Conservation (phyloP, 371 early-diverging fungal species). For the Rhizomucor miehei region DNA sequence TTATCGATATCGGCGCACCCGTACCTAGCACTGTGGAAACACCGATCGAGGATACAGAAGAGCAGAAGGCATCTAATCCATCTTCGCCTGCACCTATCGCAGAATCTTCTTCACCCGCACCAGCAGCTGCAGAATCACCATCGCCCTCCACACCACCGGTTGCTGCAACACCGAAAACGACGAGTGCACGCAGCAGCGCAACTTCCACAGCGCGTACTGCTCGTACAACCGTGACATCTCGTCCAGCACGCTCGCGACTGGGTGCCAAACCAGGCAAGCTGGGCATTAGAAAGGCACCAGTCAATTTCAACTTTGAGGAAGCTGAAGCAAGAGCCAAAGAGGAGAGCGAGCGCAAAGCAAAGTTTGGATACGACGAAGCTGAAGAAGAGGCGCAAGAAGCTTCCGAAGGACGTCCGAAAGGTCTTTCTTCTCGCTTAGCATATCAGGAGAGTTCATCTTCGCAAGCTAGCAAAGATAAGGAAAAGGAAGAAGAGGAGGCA, state of each 20-base stretch:
- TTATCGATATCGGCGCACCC: constrained; percentile 28
- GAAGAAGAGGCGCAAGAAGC: constrained; percentile 44
- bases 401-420: constrained; percentile 5
- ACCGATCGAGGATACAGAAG: constrained; percentile 5
- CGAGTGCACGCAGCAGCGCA: constrained; percentile 9
- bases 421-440: constrained; percentile 21
- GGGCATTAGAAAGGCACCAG: constrained; percentile 76
- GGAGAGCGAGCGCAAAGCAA: constrained; percentile 75
- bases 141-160: constrained; percentile 23
- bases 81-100: too few species aligned
- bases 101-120: background rate
- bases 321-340: constrained; percentile 88
- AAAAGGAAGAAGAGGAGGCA: constrained; percentile 60
- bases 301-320: constrained; percentile 87
- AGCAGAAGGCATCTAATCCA: background rate
- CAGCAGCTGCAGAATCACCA: constrained; percentile 7
- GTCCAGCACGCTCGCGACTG: constrained; percentile 36
- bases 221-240: constrained; percentile 30
- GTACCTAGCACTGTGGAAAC: background rate
- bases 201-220: constrained; percentile 10
- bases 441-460: constrained; percentile 41
- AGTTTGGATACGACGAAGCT: constrained; percentile 67
- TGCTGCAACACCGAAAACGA: constrained; percentile 16
- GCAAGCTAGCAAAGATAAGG: constrained; percentile 60
- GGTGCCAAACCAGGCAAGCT: constrained; percentile 69